Base-by-base conservation (phyloP, 768 basidiomycete genomes). In the Porpolomopsis calyptriformis region DNA sequence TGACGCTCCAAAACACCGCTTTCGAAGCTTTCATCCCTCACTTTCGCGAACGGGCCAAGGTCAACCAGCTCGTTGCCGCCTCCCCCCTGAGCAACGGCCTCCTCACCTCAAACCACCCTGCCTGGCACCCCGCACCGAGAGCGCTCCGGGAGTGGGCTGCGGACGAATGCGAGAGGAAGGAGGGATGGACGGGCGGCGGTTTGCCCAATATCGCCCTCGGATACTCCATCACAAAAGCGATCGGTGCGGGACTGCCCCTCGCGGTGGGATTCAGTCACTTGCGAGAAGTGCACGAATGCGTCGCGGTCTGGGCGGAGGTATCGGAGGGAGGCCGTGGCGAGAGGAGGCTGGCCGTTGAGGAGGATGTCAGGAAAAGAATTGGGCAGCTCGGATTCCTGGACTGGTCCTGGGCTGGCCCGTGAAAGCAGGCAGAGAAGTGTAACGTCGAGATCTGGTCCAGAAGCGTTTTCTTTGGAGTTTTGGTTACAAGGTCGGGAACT, bases 81-180 rank as follows among this genome's bases (percentile, higher is more conserved):
- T 89, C 88, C 2, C 90, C 90, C 6, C 69, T 93, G 43, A 81
- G 76, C 57, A 92, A 92, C 89, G 82, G 82, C 0, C 73, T 92
- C 2, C 71, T 93, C 26, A 77, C 78, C 0, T 52, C 64, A 2
- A 59, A 57, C 1, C 69, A 73, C 2, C 82, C 83, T 1, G 10
- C 60, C 2, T 92, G 88, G 89, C 87, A 91, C 56, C 86, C 88
- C 12, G 85, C 86, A 4, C 73, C 86, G 16, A 55, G 60, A 11
- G 62, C 55, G 10, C 49, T 87, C 33, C 67, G 57, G 22, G 60
- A 62, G 10, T 77, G 74, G 0, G 70, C 68, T 6, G 48, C 53
- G 16, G 58, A 62, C 7, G 76, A 74, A 0, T 47, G 57, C 11
- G 50, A 56, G 5, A 56, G 48, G 19, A 57, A 59, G 11, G 55